Conservation (phyloP, 495 filamentous ascomycete species). For the Hypoxylon intermedium region DNA sequence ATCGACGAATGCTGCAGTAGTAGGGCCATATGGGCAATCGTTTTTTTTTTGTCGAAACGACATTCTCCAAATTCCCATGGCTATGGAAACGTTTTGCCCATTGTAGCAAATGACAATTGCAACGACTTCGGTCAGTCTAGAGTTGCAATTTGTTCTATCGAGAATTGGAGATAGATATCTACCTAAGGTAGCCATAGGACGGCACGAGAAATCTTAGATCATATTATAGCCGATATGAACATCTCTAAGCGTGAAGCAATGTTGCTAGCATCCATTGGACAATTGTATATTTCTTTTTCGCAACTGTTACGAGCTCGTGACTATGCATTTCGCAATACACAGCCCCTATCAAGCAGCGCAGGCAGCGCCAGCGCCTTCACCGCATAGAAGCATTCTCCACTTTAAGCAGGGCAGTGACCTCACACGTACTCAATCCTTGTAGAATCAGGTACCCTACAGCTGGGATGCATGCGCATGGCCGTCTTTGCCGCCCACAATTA, state of each 20-base stretch:
- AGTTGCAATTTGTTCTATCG: conserved; percentile 18
- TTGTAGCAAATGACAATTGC: conserved; percentile 11
- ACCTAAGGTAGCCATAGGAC: background rate
- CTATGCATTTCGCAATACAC: background rate
- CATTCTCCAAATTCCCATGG: conserved; percentile 37
- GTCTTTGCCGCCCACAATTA: conserved; percentile 2
- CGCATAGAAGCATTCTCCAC: conserved; percentile 25
- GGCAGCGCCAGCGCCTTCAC: conserved; percentile 1
- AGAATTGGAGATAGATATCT: too few species aligned
- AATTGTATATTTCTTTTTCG: conserved; percentile 10
- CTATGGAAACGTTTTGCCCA: conserved; percentile 20
- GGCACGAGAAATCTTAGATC: too few species aligned
- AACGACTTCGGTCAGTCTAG: background rate
- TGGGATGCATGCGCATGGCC: conserved; percentile 21
- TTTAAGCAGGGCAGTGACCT: conserved; percentile 35
- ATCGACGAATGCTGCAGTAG: conserved; percentile 17
- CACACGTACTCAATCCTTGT: conserved; percentile 34
- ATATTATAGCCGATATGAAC: conserved; percentile 1
- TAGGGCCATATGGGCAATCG: conserved; percentile 23
- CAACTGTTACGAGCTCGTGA: background rate
- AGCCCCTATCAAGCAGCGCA: background rate
- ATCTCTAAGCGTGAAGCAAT: conserved; percentile 8
- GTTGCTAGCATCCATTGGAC: conserved; percentile 9
- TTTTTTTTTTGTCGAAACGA: conserved; percentile 8
- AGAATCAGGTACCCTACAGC: conserved; percentile 32